phyloP scores from a whole-genome alignment of 768 basidiomycete species.

The Agrocybe praecox region DNA sequence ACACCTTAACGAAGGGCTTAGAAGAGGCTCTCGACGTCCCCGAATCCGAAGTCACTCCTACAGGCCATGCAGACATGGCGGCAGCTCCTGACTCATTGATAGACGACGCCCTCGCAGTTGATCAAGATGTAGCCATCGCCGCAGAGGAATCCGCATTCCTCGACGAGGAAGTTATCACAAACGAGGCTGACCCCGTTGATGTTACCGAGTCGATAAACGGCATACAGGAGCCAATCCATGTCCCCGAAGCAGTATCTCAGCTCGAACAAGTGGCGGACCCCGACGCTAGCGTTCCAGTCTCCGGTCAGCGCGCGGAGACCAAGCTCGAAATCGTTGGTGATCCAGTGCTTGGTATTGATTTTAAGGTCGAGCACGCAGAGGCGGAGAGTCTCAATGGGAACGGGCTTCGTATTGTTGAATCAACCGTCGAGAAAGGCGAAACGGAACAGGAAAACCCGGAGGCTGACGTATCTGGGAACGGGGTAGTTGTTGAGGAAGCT shows the following conservation, averaged over 20 bases:
- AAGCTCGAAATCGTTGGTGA: not conserved
- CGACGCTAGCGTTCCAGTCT: not conserved
- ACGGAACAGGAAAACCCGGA: too few species aligned
- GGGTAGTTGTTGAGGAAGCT: too few species aligned
- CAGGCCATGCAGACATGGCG: not conserved
- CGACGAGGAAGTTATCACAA: not conserved
- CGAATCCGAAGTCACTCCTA: not conserved
- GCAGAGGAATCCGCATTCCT: not conserved
- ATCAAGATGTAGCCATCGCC: not conserved
- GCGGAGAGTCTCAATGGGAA: not conserved
- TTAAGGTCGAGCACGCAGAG: not conserved
- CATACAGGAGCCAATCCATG: not conserved
- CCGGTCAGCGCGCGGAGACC: not conserved
- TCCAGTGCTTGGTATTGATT: not conserved
- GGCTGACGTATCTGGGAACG: too few species aligned
- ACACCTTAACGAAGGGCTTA: too few species aligned
- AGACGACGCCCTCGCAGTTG: not conserved
- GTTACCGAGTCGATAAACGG: not conserved
- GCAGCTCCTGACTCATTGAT: not conserved
- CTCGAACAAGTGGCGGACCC: not conserved
- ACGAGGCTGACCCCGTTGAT: not conserved
- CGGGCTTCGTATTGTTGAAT: not conserved
- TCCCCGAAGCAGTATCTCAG: not conserved
- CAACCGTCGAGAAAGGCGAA: too few species aligned
- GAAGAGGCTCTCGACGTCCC: not conserved